Evolutionary conservation across 2,329 filamentous ascomycete genomes (phyloP).

Genomic region (Dactylellina haptotyla): DNA sequence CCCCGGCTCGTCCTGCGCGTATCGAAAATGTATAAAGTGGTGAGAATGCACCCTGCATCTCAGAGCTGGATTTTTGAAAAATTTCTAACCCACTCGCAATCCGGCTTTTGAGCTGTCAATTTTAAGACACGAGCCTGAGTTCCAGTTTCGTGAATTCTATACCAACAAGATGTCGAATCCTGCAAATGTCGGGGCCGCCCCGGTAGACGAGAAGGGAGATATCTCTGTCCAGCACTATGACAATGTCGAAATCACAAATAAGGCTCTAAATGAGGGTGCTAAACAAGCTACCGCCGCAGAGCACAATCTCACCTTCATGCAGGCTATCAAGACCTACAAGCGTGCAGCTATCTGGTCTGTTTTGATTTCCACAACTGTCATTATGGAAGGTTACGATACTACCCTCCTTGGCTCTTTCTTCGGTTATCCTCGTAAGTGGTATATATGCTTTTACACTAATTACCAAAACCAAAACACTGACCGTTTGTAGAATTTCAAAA

Average conservation of each 20-base stretch:
- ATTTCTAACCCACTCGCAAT: constrained; percentile 20
- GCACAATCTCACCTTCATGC: constrained; percentile 75
- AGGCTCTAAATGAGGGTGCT: constrained; percentile 59
- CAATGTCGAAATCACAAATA: constrained; percentile 45
- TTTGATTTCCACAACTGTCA: constrained; percentile 86
- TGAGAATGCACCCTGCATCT: constrained; percentile 20
- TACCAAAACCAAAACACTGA: neutral
- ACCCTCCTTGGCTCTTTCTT: constrained; percentile 78
- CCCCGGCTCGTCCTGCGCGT: constrained; percentile 4
- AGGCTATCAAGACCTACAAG: constrained; percentile 84
- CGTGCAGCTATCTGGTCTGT: constrained; percentile 86
- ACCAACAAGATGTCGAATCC: constrained; percentile 37
- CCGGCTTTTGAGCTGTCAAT: constrained; percentile 21
- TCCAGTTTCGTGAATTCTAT: constrained; percentile 15
- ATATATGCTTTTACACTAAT: neutral
- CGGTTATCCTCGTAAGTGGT: constrained; percentile 49
- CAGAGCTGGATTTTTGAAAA: constrained; percentile 16
- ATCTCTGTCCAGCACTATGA: constrained; percentile 51
- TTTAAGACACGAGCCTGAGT: constrained; percentile 25
- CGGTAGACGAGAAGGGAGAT: constrained; percentile 48
- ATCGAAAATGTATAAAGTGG: constrained; percentile 46
- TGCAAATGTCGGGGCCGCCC: constrained; percentile 1
- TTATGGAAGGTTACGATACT: constrained; percentile 91
- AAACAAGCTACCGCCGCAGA: constrained; percentile 63
- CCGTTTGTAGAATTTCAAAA: constrained; percentile 46